Percentiles rank a stretch among this genome's conserved stretches.
Conservation (phyloP, 1,284 basidiomycete species). For the Paramarasmius palmivorus region DNA sequence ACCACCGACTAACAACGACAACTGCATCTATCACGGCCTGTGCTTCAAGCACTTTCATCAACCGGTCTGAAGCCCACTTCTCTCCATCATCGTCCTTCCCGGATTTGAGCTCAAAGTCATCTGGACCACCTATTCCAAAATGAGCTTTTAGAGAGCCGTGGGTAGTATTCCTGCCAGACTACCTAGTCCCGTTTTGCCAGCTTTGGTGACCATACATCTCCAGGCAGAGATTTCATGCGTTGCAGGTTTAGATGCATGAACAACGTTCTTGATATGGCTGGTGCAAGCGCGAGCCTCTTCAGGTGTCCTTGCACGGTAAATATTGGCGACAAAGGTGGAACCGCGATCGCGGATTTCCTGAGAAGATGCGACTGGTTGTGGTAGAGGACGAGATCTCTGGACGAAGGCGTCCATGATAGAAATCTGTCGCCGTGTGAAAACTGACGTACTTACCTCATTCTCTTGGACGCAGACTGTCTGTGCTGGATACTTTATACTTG, state of each 20-base stretch:
- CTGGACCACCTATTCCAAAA: constrained; percentile 67
- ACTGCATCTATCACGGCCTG: constrained; percentile 63
- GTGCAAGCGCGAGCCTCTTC: constrained; percentile 47
- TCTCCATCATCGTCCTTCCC: constrained; percentile 75
- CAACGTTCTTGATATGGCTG: constrained; percentile 50
- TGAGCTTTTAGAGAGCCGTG: constrained; percentile 36
- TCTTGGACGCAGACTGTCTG: too few relatives aligned
- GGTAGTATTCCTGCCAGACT: not conserved
- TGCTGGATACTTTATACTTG: too few relatives aligned
- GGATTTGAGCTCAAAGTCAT: constrained; percentile 67
- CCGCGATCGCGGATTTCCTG: constrained; percentile 72
- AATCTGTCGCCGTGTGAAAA: too few relatives aligned
- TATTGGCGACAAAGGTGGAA: constrained; percentile 63
- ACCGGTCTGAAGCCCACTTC: constrained; percentile 60
- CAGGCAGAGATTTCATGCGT: constrained; percentile 72
- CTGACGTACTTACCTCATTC: too few relatives aligned
- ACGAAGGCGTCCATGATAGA: constrained; percentile 57
- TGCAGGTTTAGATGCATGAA: constrained; percentile 56
- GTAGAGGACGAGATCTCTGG: constrained; percentile 43
- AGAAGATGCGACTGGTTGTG: constrained; percentile 57
- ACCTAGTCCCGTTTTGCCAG: constrained; percentile 59
- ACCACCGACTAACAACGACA: constrained; percentile 78
- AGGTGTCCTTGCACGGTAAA: constrained; percentile 53
- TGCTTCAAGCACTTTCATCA: constrained; percentile 70
- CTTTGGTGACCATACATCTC: constrained; percentile 74